Evolutionary conservation across 2,329 filamentous ascomycete genomes (phyloP), one percentile per base, ranked within the genome.

Genomic region (Diaporthe sp.): DNA sequence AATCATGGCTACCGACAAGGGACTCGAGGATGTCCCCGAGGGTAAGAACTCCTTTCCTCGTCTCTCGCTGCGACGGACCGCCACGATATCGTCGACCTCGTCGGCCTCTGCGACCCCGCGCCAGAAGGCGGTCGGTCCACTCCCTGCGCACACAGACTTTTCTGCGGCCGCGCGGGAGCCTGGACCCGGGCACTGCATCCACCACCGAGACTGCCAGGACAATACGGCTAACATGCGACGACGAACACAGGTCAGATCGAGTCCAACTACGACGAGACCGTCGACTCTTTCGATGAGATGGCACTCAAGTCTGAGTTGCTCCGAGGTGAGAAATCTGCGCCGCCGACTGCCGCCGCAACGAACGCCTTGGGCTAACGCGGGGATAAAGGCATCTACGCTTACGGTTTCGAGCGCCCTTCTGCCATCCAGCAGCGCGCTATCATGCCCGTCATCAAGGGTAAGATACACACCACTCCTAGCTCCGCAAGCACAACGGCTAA

Each of bases 191-290:
- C 70, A 75, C 34, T 39, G 22, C 44, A 34, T 42, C 46, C 58
- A 37, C 37, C 51, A 58, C n/a, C 28, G 31, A 49, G 15, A 53
- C 55, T 37, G 51, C 12, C 34, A 67, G 42, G 53, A 73, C 62
- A 22, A 71, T 44, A 65, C 37, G 62, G 75, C 75, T 77, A 71
- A 77, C 34, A 39, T 46, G 62, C 39, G 49, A 61, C 31, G 22
- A 28, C 73, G 22, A 76, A 75, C 85, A 83, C 86, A 98, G 96
- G 94, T 88, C 95, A 98, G 90, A 99, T 99, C 92, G 97, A 99
- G 92, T 98, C 96, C 86, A 99, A 99, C 95, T 99, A 98, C 90
- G 97, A 99, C 92, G 96, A 98, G 92, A 96, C 96, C 84, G 96
- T 97, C 88, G 97, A 99, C 89, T 98, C 95, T 78, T 99, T 99